Percentiles rank a stretch among this genome's conserved stretches.
These are phyloP conservation scores for Dictyostelium purpureum DNA, from an alignment of 78 protist genomes.

Conservation along the genomic window DNA sequence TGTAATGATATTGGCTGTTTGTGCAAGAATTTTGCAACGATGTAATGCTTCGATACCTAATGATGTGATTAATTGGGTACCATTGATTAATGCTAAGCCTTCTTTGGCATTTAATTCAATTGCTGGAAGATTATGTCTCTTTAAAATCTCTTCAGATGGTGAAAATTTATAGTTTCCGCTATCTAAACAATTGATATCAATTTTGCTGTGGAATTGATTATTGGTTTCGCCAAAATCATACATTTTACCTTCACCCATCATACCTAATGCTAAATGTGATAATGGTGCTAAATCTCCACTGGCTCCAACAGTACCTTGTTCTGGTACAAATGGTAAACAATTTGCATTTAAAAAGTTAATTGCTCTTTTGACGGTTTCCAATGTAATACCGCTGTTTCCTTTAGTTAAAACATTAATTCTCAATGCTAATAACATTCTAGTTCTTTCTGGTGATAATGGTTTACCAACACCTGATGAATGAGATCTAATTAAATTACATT, in stretches of 20 bases:
- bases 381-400: slow-evolving; percentile 83
- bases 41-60: slow-evolving; percentile 70
- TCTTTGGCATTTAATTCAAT: slow-evolving; percentile 88
- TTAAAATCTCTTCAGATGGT: neutral
- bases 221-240: slow-evolving; percentile 20
- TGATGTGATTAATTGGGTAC: slow-evolving; percentile 93
- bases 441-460: slow-evolving; percentile 86
- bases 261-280: slow-evolving; percentile 92
- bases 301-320: slow-evolving; percentile 95
- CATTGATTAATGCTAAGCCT: slow-evolving; percentile 96
- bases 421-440: slow-evolving; percentile 87
- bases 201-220: neutral
- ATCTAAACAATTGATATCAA: neutral
- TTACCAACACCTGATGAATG: slow-evolving; percentile 94
- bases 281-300: slow-evolving; percentile 96
- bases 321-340: slow-evolving; percentile 87
- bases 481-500: slow-evolving; percentile 92
- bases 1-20: slow-evolving; percentile 79
- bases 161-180: slow-evolving; percentile 16
- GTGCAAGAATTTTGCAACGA: slow-evolving; percentile 17
- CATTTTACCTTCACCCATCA: slow-evolving; percentile 89
- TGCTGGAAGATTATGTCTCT: neutral
- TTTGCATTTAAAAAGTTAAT: slow-evolving; percentile 80
- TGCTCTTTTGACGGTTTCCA: slow-evolving; percentile 77
- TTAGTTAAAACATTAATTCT: slow-evolving; percentile 91